Evolutionary conservation across 108 stramenopile genomes (phyloP).

Genomic region (Nitzschia sp.): DNA sequence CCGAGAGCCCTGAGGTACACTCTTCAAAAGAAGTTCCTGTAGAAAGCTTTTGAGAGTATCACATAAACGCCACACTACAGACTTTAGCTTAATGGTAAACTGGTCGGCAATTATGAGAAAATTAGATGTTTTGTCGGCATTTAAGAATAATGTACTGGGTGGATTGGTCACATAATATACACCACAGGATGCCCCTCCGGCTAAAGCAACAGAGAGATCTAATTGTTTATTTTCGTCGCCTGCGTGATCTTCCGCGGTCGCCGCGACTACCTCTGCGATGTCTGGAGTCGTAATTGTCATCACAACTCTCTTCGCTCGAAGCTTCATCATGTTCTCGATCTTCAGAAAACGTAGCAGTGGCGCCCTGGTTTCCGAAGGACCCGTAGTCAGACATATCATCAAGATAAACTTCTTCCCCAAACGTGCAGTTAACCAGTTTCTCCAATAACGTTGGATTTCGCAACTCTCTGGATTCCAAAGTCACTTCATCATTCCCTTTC

Average conservation of each 20-base stretch:
- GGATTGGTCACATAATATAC: background rate
- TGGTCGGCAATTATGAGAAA: no score
- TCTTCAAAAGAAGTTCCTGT: no score
- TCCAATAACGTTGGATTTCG: constrained; percentile 17
- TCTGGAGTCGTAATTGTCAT: background rate
- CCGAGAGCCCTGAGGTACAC: no score
- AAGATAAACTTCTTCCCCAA: constrained; percentile 5
- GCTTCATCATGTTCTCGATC: constrained; percentile 1
- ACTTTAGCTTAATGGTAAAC: no score
- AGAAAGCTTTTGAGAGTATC: no score
- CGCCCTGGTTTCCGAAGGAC: background rate
- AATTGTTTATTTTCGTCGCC: constrained; percentile 9
- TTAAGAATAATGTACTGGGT: background rate
- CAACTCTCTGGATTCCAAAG: background rate
- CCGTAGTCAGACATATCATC: constrained; percentile 13
- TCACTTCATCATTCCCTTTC: background rate
- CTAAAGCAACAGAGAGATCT: background rate
- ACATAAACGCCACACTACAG: no score
- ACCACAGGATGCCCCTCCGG: background rate
- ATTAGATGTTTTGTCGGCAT: background rate
- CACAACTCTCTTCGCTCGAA: constrained; percentile 5
- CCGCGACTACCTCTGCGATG: background rate
- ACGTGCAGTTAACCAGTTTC: constrained; percentile 21
- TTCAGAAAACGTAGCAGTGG: constrained; percentile 1
- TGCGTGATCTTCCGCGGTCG: constrained; percentile 11